Conservation (phyloP, 805 yeast genomes). For the Saccharomycopsis sp. region DNA sequence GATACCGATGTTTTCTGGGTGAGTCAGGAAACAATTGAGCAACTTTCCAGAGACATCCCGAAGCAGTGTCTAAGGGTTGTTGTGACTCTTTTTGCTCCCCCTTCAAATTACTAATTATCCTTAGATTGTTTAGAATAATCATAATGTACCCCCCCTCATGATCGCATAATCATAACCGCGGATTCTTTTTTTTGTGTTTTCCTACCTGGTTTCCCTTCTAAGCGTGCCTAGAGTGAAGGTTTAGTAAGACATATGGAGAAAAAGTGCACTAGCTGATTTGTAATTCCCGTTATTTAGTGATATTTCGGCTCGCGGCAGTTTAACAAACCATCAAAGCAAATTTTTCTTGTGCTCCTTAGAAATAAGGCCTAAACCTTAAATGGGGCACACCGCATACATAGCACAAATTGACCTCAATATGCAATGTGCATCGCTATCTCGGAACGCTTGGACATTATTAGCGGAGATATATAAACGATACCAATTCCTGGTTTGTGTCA, state of each 20-base stretch:
- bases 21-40: not conserved
- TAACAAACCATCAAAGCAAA: not conserved
- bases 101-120: not conserved
- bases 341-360: not conserved
- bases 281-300: not conserved
- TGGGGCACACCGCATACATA: not conserved
- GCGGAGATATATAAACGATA: not conserved
- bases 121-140: too few species aligned
- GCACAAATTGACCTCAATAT: not conserved
- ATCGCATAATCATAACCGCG: not conserved
- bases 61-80: not conserved
- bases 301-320: conserved; percentile 3
- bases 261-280: not conserved
- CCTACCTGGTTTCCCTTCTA: not conserved
- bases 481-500: not conserved
- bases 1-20: too few species aligned
- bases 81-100: not conserved
- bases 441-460: not conserved
- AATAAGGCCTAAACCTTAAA: not conserved
- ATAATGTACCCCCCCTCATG: too few species aligned
- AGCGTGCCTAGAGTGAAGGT: too few species aligned
- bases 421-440: not conserved
- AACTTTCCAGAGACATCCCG: not conserved
- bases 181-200: too few species aligned
- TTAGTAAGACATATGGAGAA: not conserved